Base-by-base conservation (phyloP, 805 yeast genomes). In the Starmerella vaccinii region DNA sequence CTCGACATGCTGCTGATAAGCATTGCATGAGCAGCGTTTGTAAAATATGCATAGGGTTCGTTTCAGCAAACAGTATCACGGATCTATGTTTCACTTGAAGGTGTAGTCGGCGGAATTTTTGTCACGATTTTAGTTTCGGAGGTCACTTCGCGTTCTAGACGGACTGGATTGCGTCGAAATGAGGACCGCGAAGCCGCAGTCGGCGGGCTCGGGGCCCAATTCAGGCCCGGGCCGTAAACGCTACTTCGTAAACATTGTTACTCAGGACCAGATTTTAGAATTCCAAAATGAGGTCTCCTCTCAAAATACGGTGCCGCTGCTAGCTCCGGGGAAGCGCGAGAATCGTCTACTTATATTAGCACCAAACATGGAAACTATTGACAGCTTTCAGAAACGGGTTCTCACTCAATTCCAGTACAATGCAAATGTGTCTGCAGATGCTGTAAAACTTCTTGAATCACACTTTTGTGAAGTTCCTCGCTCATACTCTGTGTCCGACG, bases 391-490 rank as follows among this genome's bases (percentile, higher is more conserved):
- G 16, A 21, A 24, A n/a, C 32, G 42, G 13, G 57, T 46, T 0
- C 34, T 47, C 8, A n/a, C 34, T 4, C 32, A 29, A 12, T 53
- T 43, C 24, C 48, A 50, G 27, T 40, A 23, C 22, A 42, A 39
- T 13, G 13, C 18, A 8, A 27, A 33, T 13, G 49, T 44, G 4
- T 26, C 26, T 12, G 54, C 52, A 2, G 30, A 18, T 2, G 24
- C 45, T 1, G 26, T 32, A 15, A 42, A 51, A 4, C 34, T 53
- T 10, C 43, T 41, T 16, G 57, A 53, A 22, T 8, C 39, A 5
- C 22, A 38, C 15, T 53, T 53, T 27, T 53, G 49, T 18, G 51
- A 46, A 10, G 34, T 53, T 24, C 45, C 30, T 13, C 43, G 49
- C 2, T 32, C 41, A 10, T 50, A 49, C 18, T 23, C 35, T 2